Base-by-base conservation (phyloP, 2,329 filamentous ascomycete species). In the Trichoderma atrobrunneum region DNA sequence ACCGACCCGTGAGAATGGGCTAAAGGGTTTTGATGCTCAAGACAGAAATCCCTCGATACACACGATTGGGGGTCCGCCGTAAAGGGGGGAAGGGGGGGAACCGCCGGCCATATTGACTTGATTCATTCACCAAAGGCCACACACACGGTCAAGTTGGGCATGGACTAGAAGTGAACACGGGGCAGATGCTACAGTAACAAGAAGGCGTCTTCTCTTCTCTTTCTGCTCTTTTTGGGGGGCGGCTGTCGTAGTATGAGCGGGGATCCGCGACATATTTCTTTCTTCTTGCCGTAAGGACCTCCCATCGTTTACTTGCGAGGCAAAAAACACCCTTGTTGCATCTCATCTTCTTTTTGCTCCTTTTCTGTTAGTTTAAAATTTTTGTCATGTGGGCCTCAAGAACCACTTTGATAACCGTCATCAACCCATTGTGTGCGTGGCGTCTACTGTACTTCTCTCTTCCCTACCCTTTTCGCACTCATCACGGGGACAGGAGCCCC, bases 121-220 rank as follows among this genome's bases (percentile, higher is more conserved):
- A 6, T 71, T 48, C 51, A n/a, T 43, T 14, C 11, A 11, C 39
- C 32, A 48, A 57, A 39, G 34, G 51, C 62, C 32, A 56, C 36
- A 34, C 43, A 65, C 36, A 30, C 61, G 21, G 28, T 65, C 36
- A 24, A 54, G 36, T 21, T 36, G 48, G 70, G 62, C 11, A 65
- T 60, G 54, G 54, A 32, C 21, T 48, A 18, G 26, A 34, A 34
- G 62, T 24, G n/a, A 71, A 48, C 60, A 65, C 48, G 39, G 32
- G 34, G 70, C 56, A 71, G 51, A 39, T 71, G 62, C 70, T 71
- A 71, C 69, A 26, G 54, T 36, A 61, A 34, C 36, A 34, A 69
- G 12, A 61, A 59, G 26, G 24, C 24, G 32, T 67, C 28, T 54
- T 65, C 26, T 67, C 28, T 51, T 65, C 26, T 65, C 48, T 59